phyloP scores from a whole-genome alignment of 768 basidiomycete species.

The Dioszegia hungarica region DNA sequence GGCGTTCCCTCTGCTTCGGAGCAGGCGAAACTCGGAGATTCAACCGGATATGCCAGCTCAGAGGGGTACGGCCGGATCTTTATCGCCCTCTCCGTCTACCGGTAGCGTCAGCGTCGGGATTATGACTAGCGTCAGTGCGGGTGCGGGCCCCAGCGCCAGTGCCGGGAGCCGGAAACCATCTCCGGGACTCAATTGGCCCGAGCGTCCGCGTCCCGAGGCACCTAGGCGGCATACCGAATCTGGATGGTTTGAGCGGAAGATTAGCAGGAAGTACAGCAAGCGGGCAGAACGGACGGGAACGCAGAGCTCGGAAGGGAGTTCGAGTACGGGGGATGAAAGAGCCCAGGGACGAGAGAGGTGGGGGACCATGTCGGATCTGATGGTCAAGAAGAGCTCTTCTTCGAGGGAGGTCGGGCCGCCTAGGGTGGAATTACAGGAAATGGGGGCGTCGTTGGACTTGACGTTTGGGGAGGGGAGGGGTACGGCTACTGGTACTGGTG shows the following conservation, averaged over 20 bases:
- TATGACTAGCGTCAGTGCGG: no score
- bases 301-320: neutral
- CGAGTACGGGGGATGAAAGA: no score
- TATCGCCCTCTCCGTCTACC: no score
- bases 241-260: slow-evolving; percentile 15
- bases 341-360: no score
- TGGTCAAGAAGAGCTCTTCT: no score
- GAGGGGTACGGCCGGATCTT: no score
- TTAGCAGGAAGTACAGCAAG: neutral
- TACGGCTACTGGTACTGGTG: no score
- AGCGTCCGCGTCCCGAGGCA: neutral
- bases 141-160: no score
- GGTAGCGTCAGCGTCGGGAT: no score
- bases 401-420: slow-evolving; percentile 1
- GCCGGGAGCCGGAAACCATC: neutral
- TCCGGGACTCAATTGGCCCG: neutral
- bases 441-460: slow-evolving; percentile 17
- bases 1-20: slow-evolving; percentile 1
- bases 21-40: neutral
- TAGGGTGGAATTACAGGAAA: slow-evolving; percentile 14
- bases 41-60: neutral
- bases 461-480: slow-evolving; percentile 3
- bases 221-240: slow-evolving; percentile 10
- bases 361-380: no score
- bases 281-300: neutral